Evolutionary conservation across 805 yeast genomes (phyloP).

Genomic region (Saccharomycopsis fibuligera): DNA sequence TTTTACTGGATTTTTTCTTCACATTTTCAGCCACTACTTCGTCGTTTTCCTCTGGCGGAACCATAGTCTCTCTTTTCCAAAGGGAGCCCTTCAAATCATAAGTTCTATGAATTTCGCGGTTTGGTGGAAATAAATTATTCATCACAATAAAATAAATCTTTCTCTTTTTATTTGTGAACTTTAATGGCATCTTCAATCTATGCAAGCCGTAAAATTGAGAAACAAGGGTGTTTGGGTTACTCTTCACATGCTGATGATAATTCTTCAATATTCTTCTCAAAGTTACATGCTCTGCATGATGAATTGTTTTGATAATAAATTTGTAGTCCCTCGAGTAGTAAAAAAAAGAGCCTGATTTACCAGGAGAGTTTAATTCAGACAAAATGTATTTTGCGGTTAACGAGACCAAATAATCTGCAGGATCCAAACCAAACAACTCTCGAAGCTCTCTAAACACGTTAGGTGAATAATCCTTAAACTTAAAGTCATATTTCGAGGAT

Average conservation of each 20-base stretch:
- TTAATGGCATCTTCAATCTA: slow-evolving; percentile 81
- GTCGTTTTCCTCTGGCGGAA: slow-evolving; percentile 12
- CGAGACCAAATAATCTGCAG: slow-evolving; percentile 91
- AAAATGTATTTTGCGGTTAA: slow-evolving; percentile 89
- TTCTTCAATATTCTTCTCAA: slow-evolving; percentile 65
- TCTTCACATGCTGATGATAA: slow-evolving; percentile 73
- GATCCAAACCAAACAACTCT: slow-evolving; percentile 76
- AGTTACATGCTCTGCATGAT: slow-evolving; percentile 85
- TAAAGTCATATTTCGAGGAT: slow-evolving; percentile 89
- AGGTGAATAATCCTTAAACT: slow-evolving; percentile 94
- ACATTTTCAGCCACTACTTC: slow-evolving; percentile 1
- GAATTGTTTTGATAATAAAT: slow-evolving; percentile 93
- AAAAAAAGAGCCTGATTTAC: slow-evolving; percentile 94
- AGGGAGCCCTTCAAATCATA: slow-evolving; percentile 94
- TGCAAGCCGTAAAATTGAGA: slow-evolving; percentile 97
- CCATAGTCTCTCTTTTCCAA: slow-evolving; percentile 61
- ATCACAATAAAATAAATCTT: slow-evolving; percentile 91
- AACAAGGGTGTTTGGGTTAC: slow-evolving; percentile 80
- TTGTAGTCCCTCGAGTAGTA: slow-evolving; percentile 91
- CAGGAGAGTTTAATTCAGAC: slow-evolving; percentile 91
- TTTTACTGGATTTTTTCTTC: slow-evolving; percentile 52
- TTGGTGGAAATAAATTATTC: slow-evolving; percentile 96
- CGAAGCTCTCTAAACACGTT: slow-evolving; percentile 87
- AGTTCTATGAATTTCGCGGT: slow-evolving; percentile 74
- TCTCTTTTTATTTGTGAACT: slow-evolving; percentile 40